These are phyloP conservation scores for Canariomyces notabilis DNA, from an alignment of 2,329 filamentous ascomycete species.

Conservation along the genomic window DNA sequence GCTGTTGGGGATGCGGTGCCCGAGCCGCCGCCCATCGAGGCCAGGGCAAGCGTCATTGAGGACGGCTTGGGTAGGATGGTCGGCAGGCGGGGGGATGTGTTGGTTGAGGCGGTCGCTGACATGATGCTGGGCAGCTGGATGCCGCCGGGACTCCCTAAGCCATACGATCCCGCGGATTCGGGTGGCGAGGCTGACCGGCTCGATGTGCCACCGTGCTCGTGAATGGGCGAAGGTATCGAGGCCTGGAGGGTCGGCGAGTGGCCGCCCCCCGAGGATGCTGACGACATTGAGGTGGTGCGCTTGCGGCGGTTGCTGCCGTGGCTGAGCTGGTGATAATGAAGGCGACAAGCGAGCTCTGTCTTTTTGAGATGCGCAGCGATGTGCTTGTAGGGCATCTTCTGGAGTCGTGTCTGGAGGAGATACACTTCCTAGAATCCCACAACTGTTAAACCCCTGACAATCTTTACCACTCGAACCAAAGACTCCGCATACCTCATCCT, in stretches of 20 bases:
- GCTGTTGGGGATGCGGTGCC: constrained; percentile 34
- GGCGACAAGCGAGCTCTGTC: constrained; percentile 79
- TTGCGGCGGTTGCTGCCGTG: constrained; percentile 78
- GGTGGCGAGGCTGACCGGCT: constrained; percentile 47
- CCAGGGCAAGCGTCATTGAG: constrained; percentile 42
- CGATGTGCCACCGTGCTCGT: constrained; percentile 35
- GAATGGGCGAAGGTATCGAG: constrained; percentile 46
- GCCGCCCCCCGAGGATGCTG: constrained; percentile 51
- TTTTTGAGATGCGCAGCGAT: constrained; percentile 82
- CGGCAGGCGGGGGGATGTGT: constrained; percentile 47
- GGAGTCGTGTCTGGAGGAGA: constrained; percentile 74
- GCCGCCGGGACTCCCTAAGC: constrained; percentile 40
- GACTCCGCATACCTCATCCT: constrained; percentile 65
- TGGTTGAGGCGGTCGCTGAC: constrained; percentile 34
- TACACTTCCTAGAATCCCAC: constrained; percentile 62
- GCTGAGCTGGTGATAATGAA: constrained; percentile 82
- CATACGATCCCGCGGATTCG: constrained; percentile 41
- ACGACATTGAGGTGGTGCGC: constrained; percentile 66
- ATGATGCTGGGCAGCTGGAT: constrained; percentile 53
- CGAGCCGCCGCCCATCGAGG: constrained; percentile 15
- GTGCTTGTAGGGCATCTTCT: constrained; percentile 89
- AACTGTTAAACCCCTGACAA: constrained; percentile 9
- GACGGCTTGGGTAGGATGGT: constrained; percentile 63
- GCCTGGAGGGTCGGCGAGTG: constrained; percentile 47
- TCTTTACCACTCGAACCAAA: background rate